Conservation (phyloP, 2,329 filamentous ascomycete species). For the Talaromyces marneffei region DNA sequence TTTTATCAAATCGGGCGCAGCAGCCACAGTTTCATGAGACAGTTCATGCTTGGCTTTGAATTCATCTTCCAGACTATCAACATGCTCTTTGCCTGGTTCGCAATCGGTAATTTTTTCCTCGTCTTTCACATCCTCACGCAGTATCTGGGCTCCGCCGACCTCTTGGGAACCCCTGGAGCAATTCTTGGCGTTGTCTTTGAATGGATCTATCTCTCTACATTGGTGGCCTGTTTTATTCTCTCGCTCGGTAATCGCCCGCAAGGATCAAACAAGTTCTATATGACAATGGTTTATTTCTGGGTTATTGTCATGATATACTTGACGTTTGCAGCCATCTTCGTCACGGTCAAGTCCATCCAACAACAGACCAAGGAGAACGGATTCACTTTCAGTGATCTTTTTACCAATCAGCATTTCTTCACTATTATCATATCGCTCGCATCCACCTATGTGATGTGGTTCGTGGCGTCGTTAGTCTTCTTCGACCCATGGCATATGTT, state of each 20-base stretch:
- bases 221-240: slow-evolving; percentile 92
- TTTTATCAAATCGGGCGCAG: slow-evolving; percentile 96
- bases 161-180: slow-evolving; percentile 71
- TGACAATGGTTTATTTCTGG: slow-evolving; percentile 99
- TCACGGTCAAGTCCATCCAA: slow-evolving; percentile 81
- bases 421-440: slow-evolving; percentile 87
- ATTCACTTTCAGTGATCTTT: slow-evolving; percentile 67
- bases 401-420: slow-evolving; percentile 85
- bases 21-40: slow-evolving; percentile 79
- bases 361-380: slow-evolving; percentile 55
- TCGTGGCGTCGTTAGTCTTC: slow-evolving; percentile 86
- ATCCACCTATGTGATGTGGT: slow-evolving; percentile 89
- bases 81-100: slow-evolving; percentile 99
- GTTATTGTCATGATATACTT: slow-evolving; percentile 90
- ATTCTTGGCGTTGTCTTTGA: slow-evolving; percentile 87
- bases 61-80: slow-evolving; percentile 90
- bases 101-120: slow-evolving; percentile 96
- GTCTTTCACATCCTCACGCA: slow-evolving; percentile 95
- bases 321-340: slow-evolving; percentile 90
- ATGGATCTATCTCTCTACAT: slow-evolving; percentile 87
- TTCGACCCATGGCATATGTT: slow-evolving; percentile 99
- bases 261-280: slow-evolving; percentile 88
- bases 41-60: slow-evolving; percentile 84
- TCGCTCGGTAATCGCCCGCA: slow-evolving; percentile 91
- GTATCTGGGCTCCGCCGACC: slow-evolving; percentile 63